Evolutionary conservation across 805 yeast species (phyloP).

Genomic region (Pichia californica): DNA sequence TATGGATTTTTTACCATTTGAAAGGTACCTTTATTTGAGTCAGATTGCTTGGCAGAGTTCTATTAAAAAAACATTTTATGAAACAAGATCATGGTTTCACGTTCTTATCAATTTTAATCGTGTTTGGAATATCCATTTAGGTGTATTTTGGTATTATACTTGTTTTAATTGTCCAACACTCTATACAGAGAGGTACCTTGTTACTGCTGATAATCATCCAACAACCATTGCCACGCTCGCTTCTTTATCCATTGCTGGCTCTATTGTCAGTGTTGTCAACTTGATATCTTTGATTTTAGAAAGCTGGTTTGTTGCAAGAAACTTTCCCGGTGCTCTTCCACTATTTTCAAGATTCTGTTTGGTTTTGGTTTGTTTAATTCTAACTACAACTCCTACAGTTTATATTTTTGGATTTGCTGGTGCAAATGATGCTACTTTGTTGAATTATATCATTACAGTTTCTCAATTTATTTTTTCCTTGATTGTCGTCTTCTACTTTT

Average conservation of each 20-base stretch:
- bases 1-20: conserved; percentile 46
- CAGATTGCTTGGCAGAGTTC: conserved; percentile 61
- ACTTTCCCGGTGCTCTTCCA: conserved; percentile 67
- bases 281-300: conserved; percentile 53
- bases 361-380: conserved; percentile 35
- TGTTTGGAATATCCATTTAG: conserved; percentile 70
- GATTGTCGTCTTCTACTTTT: conserved; percentile 46
- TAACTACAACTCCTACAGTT: conserved; percentile 45
- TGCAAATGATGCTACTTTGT: conserved; percentile 25
- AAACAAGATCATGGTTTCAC: conserved; percentile 73
- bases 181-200: conserved; percentile 53
- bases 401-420: conserved; percentile 41
- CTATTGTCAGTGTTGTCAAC: conserved; percentile 51
- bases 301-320: conserved; percentile 58
- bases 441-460: conserved; percentile 41
- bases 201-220: conserved; percentile 53
- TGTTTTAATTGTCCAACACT: conserved; percentile 61
- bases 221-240: conserved; percentile 47
- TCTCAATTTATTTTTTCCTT: conserved; percentile 53
- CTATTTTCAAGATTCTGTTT: conserved; percentile 41
- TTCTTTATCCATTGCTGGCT: conserved; percentile 62
- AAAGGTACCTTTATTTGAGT: conserved; percentile 49
- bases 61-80: conserved; percentile 69
- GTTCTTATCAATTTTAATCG: conserved; percentile 67
- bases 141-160: conserved; percentile 74